Conservation (phyloP, 2,329 filamentous ascomycete species). For the Seiridium cupressi region DNA sequence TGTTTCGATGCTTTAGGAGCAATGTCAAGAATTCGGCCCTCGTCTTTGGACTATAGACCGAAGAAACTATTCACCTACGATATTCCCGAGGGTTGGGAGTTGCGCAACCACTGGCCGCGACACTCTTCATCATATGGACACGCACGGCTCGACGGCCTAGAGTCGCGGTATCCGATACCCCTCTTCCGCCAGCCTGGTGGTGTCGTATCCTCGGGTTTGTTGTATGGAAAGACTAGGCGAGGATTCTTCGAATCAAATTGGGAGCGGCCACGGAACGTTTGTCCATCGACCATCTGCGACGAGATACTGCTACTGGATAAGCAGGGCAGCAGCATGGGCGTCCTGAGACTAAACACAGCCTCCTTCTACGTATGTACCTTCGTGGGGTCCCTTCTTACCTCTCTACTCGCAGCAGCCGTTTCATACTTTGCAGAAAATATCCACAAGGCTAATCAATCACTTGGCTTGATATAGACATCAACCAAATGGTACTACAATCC, state of each 20-base stretch:
- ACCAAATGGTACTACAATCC: neutral
- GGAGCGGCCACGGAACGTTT: neutral
- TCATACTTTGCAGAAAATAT: no score
- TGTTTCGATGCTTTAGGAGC: neutral
- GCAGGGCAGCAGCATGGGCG: neutral
- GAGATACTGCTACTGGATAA: neutral
- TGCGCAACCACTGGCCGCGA: neutral
- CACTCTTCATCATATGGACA: neutral
- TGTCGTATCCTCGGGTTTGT: neutral
- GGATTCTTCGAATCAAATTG: neutral
- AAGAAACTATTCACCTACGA: neutral
- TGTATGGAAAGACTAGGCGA: neutral
- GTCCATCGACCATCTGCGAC: neutral
- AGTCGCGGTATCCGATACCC: neutral
- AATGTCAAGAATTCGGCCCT: neutral
- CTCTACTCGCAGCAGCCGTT: no score
- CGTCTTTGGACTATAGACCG: neutral
- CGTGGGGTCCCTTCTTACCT: no score
- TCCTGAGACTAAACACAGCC: neutral
- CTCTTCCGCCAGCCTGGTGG: neutral
- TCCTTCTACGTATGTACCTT: neutral
- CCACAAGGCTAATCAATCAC: no score
- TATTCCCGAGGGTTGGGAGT: neutral
- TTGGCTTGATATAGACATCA: no score
- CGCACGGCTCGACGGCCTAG: neutral